phyloP scores from a whole-genome alignment of 805 yeast genomes.

The Suhomyces faveliae region DNA sequence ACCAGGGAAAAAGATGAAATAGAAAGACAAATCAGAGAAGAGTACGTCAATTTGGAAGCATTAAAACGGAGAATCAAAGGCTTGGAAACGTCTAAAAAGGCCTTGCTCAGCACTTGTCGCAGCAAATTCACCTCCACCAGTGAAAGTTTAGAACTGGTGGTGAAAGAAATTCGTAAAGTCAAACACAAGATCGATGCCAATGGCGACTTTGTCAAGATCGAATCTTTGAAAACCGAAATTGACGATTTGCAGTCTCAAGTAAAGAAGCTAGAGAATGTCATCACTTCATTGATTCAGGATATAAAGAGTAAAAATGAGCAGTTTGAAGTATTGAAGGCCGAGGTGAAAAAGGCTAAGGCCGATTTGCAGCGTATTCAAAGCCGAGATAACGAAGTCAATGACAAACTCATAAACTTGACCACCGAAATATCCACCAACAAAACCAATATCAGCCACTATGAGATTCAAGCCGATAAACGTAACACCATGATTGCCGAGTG shows the following conservation, averaged over 20 bases:
- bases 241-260: slow-evolving; percentile 29
- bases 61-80: slow-evolving; percentile 8
- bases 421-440: slow-evolving; percentile 12
- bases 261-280: slow-evolving; percentile 25
- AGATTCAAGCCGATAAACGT: slow-evolving; percentile 12
- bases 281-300: slow-evolving; percentile 27
- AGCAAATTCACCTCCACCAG: slow-evolving; percentile 9
- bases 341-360: slow-evolving; percentile 6
- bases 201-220: slow-evolving; percentile 43
- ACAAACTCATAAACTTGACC: slow-evolving; percentile 16
- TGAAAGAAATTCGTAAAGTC: slow-evolving; percentile 20
- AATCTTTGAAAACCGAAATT: slow-evolving; percentile 33
- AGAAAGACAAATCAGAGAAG: slow-evolving; percentile 9
- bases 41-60: slow-evolving; percentile 3
- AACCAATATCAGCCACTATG: slow-evolving; percentile 13
- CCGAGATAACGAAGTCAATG: slow-evolving; percentile 9
- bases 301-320: slow-evolving; percentile 9
- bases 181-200: slow-evolving; percentile 43
- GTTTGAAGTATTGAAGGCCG: slow-evolving; percentile 9
- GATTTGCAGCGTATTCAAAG: slow-evolving; percentile 6
- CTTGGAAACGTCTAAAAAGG: slow-evolving; percentile 8
- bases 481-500: slow-evolving; percentile 10
- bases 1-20: slow-evolving; percentile 16
- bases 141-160: slow-evolving; percentile 11
- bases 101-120: slow-evolving; percentile 7